Evolutionary conservation across 306 rosid genomes (phyloP).

Genomic region (Begonia fuchsioides): DNA sequence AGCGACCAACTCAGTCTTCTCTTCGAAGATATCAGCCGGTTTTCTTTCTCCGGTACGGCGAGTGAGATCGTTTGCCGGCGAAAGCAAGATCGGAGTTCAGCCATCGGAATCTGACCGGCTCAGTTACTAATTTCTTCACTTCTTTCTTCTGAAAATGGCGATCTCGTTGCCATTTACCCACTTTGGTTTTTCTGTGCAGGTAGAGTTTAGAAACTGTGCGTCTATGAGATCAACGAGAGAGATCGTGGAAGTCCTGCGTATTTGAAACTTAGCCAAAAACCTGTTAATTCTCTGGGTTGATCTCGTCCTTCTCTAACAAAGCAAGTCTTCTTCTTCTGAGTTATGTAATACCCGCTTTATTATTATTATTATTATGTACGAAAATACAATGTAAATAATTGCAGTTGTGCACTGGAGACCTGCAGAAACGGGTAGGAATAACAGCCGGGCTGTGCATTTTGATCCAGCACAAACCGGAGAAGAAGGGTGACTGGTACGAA

Average conservation of each 20-base stretch:
- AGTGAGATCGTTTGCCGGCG: constrained; percentile 13
- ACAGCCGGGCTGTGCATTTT: constrained; percentile 19
- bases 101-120: constrained; percentile 9
- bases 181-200: constrained; percentile 5
- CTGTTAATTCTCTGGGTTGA: constrained; percentile 22
- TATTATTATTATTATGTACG: too few species aligned
- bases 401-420: constrained; percentile 16
- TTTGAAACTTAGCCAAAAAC: constrained; percentile 16
- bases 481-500: constrained; percentile 17
- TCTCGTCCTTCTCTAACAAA: constrained; percentile 20
- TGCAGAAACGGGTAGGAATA: constrained; percentile 10
- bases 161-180: neutral
- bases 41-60: constrained; percentile 1
- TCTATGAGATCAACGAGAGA: constrained; percentile 24
- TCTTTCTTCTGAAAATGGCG: neutral
- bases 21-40: constrained; percentile 7
- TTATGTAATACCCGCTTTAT: too few species aligned
- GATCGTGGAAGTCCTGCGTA: constrained; percentile 23
- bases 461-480: constrained; percentile 42
- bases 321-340: neutral
- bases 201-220: constrained; percentile 15
- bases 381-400: neutral
- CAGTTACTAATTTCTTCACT: constrained; percentile 1
- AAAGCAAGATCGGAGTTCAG: constrained; percentile 10
- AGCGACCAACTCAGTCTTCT: constrained; percentile 2